phyloP scores from a whole-genome alignment of 805 yeast species.

The Brettanomyces naardenensis region DNA sequence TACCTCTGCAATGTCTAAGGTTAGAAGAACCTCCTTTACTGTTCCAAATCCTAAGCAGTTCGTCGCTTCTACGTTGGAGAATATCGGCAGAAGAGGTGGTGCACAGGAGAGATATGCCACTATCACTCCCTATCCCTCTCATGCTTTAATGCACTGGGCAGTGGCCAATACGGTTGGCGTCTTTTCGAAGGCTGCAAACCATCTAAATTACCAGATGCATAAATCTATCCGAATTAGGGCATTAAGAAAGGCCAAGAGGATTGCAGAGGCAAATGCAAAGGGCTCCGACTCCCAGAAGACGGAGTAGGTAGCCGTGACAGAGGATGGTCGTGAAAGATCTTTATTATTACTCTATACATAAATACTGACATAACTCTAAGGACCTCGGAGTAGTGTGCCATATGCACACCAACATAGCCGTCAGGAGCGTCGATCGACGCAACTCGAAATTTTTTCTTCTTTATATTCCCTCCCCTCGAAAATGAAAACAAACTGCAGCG shows the following conservation, averaged over 20 bases:
- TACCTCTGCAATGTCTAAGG: constrained; percentile 92
- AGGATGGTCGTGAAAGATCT: background rate
- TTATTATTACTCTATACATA: background rate
- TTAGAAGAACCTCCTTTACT: constrained; percentile 61
- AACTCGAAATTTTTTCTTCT: too few species aligned
- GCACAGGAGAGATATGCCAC: constrained; percentile 89
- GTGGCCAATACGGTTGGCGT: constrained; percentile 79
- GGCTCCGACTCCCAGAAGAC: background rate
- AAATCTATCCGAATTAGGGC: constrained; percentile 75
- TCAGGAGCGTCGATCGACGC: too few species aligned
- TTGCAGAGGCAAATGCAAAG: constrained; percentile 17
- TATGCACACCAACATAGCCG: too few species aligned
- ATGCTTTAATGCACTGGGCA: constrained; percentile 83
- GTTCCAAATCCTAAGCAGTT: constrained; percentile 81
- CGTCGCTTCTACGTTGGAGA: constrained; percentile 61
- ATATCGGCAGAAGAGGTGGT: constrained; percentile 80
- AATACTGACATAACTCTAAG: too few species aligned
- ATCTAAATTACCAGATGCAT: constrained; percentile 70
- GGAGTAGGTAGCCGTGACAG: background rate
- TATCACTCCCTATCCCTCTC: constrained; percentile 87
- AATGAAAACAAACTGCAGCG: too few species aligned
- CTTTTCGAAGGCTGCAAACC: constrained; percentile 61
- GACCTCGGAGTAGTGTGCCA: too few species aligned
- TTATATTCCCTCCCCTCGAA: too few species aligned
- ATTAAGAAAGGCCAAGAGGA: constrained; percentile 56